Evolutionary conservation across 31 red algal genomes (phyloP), one percentile per base, ranked within the genome.

Genomic region (Odonthalia washingtoniensis): DNA sequence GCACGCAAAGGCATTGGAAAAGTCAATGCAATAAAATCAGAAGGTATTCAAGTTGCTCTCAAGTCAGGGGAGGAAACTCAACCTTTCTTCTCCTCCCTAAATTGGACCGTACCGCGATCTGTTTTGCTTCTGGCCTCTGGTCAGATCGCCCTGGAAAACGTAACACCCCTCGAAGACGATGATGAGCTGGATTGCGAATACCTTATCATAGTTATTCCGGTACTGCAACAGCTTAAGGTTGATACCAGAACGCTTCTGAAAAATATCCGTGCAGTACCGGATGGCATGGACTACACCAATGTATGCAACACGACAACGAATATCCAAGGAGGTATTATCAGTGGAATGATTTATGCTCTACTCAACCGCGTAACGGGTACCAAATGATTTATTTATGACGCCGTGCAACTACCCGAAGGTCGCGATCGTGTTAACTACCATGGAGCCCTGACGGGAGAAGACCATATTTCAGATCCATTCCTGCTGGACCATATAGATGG

Each of bases 401-500:
- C 5, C 74, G 28, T 26, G 66, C 66, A 6, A 6, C 16, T 9
- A 9, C 28, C 66, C 28, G 28, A 6, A 9, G 27, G 33, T 21
- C 27, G 16, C 6, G 12, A 27, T 5, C 40, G 41, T 14, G 39
- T 12, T 37, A 40, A 77, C 38, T 77, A 77, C 38, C 41, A 44
- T 37, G 43, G 16, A 31, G 68, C 12, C 74, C 74, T 16, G 5
- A 6, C 5, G 31, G 74, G 16, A 12, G 74, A 44, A 40, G 74
- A 44, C 74, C 16, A 6, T 14, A 17, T 77, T 37, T 37, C 17
- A 37, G 38, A 44, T 37, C 74, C 27, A 37, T 77, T 37, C 31
- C 74, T 77, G 17, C 16, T 77, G 17, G 74, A 77, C 41, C 33
- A 14, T 14, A 44, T 44, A 12, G 74, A 77, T 38, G 74, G 43